phyloP scores from a whole-genome alignment of 345 rosid genomes.

The Aethionema arabicum region DNA sequence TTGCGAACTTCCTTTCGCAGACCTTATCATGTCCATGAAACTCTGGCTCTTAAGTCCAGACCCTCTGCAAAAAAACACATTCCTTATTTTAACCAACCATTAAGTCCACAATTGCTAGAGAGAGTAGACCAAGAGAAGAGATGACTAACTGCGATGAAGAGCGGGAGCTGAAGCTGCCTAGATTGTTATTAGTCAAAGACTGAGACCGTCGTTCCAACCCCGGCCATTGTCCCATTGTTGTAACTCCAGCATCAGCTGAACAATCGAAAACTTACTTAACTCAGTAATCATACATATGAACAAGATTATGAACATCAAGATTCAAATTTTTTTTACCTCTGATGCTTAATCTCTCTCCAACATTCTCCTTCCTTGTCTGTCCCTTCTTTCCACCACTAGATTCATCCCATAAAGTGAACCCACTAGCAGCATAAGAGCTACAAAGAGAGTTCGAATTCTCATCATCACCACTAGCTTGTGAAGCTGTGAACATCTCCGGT shows the following conservation, averaged over 20 bases:
- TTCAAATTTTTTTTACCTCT: conserved; percentile 22
- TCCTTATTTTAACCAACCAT: conserved; percentile 14
- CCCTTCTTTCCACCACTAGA: conserved; percentile 66
- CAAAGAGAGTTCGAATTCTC: conserved; percentile 65
- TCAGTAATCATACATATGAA: background rate
- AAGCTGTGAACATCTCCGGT: conserved; percentile 50
- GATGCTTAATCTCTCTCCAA: conserved; percentile 42
- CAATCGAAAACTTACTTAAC: background rate
- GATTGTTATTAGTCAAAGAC: conserved; percentile 55
- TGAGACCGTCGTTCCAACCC: conserved; percentile 54
- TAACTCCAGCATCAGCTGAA: conserved; percentile 46
- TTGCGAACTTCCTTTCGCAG: conserved; percentile 59
- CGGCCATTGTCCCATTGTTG: conserved; percentile 54
- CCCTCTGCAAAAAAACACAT: conserved; percentile 45
- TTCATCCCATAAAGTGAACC: conserved; percentile 85
- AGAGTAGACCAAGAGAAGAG: conserved; percentile 6
- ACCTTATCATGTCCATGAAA: conserved; percentile 89
- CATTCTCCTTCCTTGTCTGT: conserved; percentile 93
- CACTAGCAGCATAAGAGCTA: conserved; percentile 77
- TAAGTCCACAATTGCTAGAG: background rate
- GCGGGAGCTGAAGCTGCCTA: conserved; percentile 62
- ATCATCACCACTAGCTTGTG: conserved; percentile 49
- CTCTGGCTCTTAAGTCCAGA: conserved; percentile 63
- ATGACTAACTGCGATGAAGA: conserved; percentile 70
- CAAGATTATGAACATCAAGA: conserved; percentile 4